Evolutionary conservation across 2,329 filamentous ascomycete genomes (phyloP).

Genomic region (Bipolaris bicolor): DNA sequence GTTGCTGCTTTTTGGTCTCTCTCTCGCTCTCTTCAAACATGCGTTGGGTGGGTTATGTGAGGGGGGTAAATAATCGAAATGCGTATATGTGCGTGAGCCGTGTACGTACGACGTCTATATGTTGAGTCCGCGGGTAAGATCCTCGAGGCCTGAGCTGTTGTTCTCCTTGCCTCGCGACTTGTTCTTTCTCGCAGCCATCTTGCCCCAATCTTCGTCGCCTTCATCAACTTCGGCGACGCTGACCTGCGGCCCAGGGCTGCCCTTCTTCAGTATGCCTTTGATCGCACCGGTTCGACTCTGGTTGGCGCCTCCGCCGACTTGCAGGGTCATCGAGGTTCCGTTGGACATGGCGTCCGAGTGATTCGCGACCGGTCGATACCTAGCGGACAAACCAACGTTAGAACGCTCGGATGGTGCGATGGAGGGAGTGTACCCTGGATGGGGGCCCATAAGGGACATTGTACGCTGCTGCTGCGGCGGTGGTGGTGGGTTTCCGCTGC

Average conservation of each 20-base stretch:
- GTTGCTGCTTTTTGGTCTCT: constrained; percentile 1
- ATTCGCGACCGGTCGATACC: constrained; percentile 84
- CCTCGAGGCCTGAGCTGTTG: constrained; percentile 27
- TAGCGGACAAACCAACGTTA: constrained; percentile 85
- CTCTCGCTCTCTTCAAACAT: constrained; percentile 7
- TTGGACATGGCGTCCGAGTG: constrained; percentile 39
- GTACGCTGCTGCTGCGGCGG: constrained; percentile 51
- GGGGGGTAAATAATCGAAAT: constrained; percentile 1
- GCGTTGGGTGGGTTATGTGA: constrained; percentile 7
- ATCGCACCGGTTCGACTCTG: constrained; percentile 25
- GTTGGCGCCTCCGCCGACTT: constrained; percentile 36
- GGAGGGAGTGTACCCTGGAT: constrained; percentile 76
- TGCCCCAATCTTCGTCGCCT: constrained; percentile 45
- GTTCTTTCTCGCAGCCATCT: constrained; percentile 39
- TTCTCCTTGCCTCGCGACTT: constrained; percentile 31
- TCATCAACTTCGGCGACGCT: constrained; percentile 34
- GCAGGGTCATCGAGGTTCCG: constrained; percentile 42
- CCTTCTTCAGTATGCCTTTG: constrained; percentile 46
- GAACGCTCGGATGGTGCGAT: constrained; percentile 96
- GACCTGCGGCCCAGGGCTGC: constrained; percentile 16
- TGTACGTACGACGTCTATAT: constrained; percentile 22
- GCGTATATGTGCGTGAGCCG: constrained; percentile 6
- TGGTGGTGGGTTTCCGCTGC: constrained; percentile 41
- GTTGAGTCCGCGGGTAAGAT: constrained; percentile 36
- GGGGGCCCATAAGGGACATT: constrained; percentile 38